Base-by-base conservation (phyloP, 768 basidiomycete species). In the Tricholoma flavovirens region DNA sequence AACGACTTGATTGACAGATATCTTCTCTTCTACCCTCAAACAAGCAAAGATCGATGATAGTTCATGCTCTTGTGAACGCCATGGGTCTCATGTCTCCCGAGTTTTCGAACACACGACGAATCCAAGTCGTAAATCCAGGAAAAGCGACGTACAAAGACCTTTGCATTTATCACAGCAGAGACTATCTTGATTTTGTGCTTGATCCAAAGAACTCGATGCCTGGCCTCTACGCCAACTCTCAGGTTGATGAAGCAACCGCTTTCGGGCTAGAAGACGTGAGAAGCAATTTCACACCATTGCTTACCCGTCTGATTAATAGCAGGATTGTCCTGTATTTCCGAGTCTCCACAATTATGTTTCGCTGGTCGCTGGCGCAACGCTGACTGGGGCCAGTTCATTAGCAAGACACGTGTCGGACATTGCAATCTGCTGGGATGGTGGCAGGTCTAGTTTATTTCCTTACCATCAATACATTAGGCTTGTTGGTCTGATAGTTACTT, bases 371-470 rank as follows among this genome's bases (percentile, higher is more conserved):
- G 89, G 94, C 1, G 88, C 88, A 0, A 81, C 90, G 0, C 73
- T 94, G 36, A 84, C 88, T 1, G 93, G 88, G 0, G 87, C 82
- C 3, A 75, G 77, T 8, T 76, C 80, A 5, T 73, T 98, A 3
- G 73, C 75, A 22, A 71, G 78, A 10, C 70, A 73, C 12, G 43
- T 73, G 1, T 78, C 79, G 4, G 79, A 88, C 26, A 70, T 90
- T 26, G 83, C 87, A 0, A 82, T 98, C 42, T 86, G 82, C 65
- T 97, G 95, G 94, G 94, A 95, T 62, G 95, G 95, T 14, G 95
- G 95, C 51, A 78, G 90, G 84, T 84, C 56, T 51, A 67, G 53
- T 8, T n/a, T 33, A 38, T 32, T 40, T 32, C 55, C 30, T 17
- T 21, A 40, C n/a, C 11, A 24, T 7, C 19, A n/a, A 22, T 36